Evolutionary conservation across 2,329 filamentous ascomycete species (phyloP), one percentile per base, ranked within the genome.

Genomic region (Aschersonia sp.): DNA sequence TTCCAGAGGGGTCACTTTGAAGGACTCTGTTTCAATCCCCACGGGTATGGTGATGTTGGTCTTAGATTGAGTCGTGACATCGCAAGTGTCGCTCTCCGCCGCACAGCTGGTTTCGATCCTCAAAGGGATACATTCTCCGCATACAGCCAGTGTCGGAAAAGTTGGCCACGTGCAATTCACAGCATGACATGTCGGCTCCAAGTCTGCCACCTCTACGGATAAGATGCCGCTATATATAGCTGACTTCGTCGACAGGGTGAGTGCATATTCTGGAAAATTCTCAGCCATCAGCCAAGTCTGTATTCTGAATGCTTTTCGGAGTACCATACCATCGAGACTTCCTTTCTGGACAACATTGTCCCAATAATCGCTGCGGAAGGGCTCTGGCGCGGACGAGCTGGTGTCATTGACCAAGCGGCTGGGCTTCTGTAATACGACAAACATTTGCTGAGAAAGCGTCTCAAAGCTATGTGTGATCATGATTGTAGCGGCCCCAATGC

Each of bases 371-470:
- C 62, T 60, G 46, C 64, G 58, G 12, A 56, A 54, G 29, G 60
- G 62, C 6, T 57, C 53, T 1, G 57, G 58, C 5, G 58, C 56
- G 1, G 55, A 52, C 22, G 50, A 51, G 4, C 45, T 43, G 2
- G 50, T 49, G 1, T 49, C 47, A 32, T 55, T 56, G 6, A 49
- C 45, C 12, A 56, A 51, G 7, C 52, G 37, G 3, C 52, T 56
- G 1, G 60, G 60, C 11, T 50, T 47, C 14, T 62, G 55, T 22
- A 61, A 55, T 49, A 60, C 62, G 8, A 54, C 55, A 33, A 66
- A 60, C 57, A 67, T 65, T 52, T 66, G 58, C 49, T 65, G 62
- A 2, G 63, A 66, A 48, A 67, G 65, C 0, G 64, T 63, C 51
- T 66, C 64, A 37, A 68, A 66, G 4, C 62, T 63, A 30, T 64